Base-by-base conservation (phyloP, 495 filamentous ascomycete genomes). In the Sphaerosporella brunnea region DNA sequence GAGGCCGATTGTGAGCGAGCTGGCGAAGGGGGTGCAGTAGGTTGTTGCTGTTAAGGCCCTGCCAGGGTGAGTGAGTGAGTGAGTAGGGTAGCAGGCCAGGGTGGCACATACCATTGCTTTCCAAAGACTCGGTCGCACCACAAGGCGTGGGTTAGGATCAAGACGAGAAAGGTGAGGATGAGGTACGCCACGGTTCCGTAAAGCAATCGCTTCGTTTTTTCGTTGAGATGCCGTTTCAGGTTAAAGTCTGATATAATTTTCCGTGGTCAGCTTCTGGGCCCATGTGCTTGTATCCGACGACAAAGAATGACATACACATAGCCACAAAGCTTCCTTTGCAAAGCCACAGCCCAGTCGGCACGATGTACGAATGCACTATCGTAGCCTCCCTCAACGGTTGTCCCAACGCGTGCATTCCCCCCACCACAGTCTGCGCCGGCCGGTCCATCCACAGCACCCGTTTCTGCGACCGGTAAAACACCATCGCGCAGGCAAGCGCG, bases 231-330 rank as follows among this genome's bases (percentile, higher is more conserved):
- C 16, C 36, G 45, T 26, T 25, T 30, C 2, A 48, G 32, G 19
- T 37, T 38, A 20, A 38, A 48, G 45, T 48, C 43, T 46, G 23
- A 24, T 10, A 11, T 1, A 40, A 2, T 3, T n/a, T 35, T 43
- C 10, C 10, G 5, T 26, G 4, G 16, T 43, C 39, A 26, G 39
- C 23, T 43, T 43, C 16, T 18, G 28, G 43, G 24, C n/a, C 9
- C n/a, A 1, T 1, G n/a, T 26, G 43, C 2, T 7, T 8, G 2
- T 11, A 23, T n/a, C n/a, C n/a, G n/a, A n/a, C n/a, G n/a, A n/a
- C n/a, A n/a, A n/a, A n/a, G n/a, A n/a, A n/a, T n/a, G 19, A 46
- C 43, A 1, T 35, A 46, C 43, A 48, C 45, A 48, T 48, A n/a
- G 45, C 45, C 35, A 48, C 45, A 39, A 48, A 48, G 21, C 34